Conservation (phyloP, 768 basidiomycete genomes). For the Leucocoprinus leucothites region DNA sequence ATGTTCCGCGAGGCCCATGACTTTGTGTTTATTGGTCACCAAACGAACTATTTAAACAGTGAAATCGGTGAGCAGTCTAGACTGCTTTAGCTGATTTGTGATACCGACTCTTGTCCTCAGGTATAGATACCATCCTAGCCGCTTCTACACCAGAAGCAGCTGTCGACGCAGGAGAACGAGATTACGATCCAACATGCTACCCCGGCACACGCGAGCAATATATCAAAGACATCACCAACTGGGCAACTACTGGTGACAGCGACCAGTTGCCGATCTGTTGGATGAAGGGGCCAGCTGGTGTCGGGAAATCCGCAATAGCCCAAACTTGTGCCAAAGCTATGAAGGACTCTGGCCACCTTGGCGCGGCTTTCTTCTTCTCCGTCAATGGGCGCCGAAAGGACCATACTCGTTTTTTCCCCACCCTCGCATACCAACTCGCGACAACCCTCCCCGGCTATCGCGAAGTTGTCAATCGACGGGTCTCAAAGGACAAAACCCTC, state of each 20-base stretch:
- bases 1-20: background rate
- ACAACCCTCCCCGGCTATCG: background rate
- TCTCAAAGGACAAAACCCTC: background rate
- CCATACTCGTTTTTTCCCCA: background rate
- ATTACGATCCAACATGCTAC: background rate
- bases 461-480: background rate
- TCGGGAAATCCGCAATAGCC: constrained; percentile 7
- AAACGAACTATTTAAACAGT: background rate
- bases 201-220: background rate
- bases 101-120: too few species aligned
- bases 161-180: background rate
- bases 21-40: background rate
- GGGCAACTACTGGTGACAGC: background rate
- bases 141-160: constrained; percentile 1
- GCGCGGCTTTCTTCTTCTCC: constrained; percentile 9
- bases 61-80: too few species aligned
- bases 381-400: background rate
- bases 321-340: background rate
- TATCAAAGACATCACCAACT: background rate
- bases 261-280: background rate
- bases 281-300: constrained; percentile 9
- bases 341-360: background rate
- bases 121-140: background rate
- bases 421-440: constrained; percentile 8
- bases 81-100: too few species aligned